Conservation (phyloP, 768 basidiomycete species). For the Termitomyces sp. region DNA sequence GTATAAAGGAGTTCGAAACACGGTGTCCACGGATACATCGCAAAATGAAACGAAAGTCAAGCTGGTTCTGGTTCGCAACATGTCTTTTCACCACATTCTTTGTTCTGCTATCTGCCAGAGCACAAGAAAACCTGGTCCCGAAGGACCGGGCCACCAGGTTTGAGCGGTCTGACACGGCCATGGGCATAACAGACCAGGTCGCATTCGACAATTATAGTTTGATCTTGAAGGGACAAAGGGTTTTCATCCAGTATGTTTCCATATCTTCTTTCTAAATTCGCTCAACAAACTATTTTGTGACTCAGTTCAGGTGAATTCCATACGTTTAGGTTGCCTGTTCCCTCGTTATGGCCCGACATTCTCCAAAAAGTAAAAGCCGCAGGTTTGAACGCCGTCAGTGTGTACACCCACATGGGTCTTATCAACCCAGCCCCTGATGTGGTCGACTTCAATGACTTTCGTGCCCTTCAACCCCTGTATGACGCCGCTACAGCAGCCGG, state of each 20-base stretch:
- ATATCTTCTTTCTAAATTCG: not conserved
- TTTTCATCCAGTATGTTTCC: conserved; percentile 63
- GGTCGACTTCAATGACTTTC: conserved; percentile 67
- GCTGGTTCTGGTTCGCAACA: conserved; percentile 22
- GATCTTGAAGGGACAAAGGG: conserved; percentile 58
- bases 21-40: not conserved
- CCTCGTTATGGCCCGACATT: conserved; percentile 75
- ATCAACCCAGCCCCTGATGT: conserved; percentile 71
- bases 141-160: not conserved
- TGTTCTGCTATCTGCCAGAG: conserved; percentile 17
- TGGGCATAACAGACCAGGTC: conserved; percentile 30
- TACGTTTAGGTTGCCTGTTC: conserved; percentile 75
- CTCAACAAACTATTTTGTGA: not conserved
- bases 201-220: conserved; percentile 67
- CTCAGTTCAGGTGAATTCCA: conserved; percentile 81
- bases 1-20: not conserved
- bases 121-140: conserved; percentile 2
- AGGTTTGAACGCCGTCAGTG: conserved; percentile 71
- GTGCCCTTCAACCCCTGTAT: conserved; percentile 63
- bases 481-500: conserved; percentile 72
- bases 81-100: conserved; percentile 20
- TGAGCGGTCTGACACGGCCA: conserved; percentile 3
- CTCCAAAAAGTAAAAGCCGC: conserved; percentile 78
- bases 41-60: conserved; percentile 15
- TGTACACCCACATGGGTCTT: conserved; percentile 78